Percentiles rank a stretch among this genome's conserved stretches.
Conservation (phyloP, 2,329 filamentous ascomycete genomes). For the Verticillium alfalfae region DNA sequence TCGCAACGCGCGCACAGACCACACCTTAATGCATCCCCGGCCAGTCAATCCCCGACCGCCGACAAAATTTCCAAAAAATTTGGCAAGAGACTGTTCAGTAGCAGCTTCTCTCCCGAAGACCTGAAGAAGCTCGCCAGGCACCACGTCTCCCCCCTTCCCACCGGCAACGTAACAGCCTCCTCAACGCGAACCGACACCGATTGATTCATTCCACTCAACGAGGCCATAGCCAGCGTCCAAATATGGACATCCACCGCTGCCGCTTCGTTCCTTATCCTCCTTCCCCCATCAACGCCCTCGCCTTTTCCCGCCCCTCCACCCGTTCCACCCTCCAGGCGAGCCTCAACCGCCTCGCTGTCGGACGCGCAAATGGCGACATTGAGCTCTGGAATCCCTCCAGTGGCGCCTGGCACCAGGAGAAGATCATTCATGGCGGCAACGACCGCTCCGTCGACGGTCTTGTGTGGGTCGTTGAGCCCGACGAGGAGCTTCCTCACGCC, state of each 20-base stretch:
- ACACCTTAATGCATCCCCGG: slow-evolving; percentile 17
- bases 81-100: background rate
- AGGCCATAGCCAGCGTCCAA: slow-evolving; percentile 1
- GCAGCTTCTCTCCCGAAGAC: background rate
- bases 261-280: slow-evolving; percentile 92
- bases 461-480: slow-evolving; percentile 83
- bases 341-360: slow-evolving; percentile 74
- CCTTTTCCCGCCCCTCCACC: slow-evolving; percentile 73
- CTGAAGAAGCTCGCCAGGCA: background rate
- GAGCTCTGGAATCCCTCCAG: slow-evolving; percentile 93
- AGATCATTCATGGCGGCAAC: slow-evolving; percentile 74
- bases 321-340: slow-evolving; percentile 41
- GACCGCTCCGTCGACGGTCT: slow-evolving; percentile 86
- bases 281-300: slow-evolving; percentile 87
- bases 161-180: background rate
- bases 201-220: background rate
- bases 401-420: slow-evolving; percentile 85
- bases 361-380: slow-evolving; percentile 90
- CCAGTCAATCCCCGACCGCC: slow-evolving; percentile 10
- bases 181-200: background rate
- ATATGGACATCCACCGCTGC: slow-evolving; percentile 94
- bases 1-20: slow-evolving; percentile 18
- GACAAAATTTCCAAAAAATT: slow-evolving; percentile 14
- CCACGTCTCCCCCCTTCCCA: background rate
- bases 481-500: slow-evolving; percentile 50